Conservation (phyloP, 2,329 filamentous ascomycete genomes). For the Chalaropsis ovoidea region DNA sequence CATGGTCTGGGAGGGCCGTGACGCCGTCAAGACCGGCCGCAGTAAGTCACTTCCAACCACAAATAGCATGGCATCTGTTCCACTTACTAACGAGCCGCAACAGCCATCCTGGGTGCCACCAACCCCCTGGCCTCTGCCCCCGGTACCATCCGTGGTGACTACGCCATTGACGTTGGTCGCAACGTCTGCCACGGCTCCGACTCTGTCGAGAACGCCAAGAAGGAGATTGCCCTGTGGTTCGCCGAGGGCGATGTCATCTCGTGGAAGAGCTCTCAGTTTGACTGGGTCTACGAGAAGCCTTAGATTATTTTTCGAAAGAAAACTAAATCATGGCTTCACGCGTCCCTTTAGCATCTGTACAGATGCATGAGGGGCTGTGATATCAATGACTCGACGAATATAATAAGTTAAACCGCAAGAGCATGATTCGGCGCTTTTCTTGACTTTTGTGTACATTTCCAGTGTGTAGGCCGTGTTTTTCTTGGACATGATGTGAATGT, state of each 20-base stretch:
- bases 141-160: constrained; percentile 96
- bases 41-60: constrained; percentile 39
- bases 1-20: constrained; percentile 99
- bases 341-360: constrained; percentile 7
- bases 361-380: neutral
- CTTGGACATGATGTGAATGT: neutral
- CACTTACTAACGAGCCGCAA: constrained; percentile 24
- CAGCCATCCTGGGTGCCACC: constrained; percentile 91
- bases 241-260: constrained; percentile 70
- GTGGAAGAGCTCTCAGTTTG: constrained; percentile 75
- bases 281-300: constrained; percentile 96
- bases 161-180: constrained; percentile 69
- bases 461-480: neutral
- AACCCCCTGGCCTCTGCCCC: constrained; percentile 92
- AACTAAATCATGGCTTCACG: neutral
- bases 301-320: constrained; percentile 31
- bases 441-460: neutral
- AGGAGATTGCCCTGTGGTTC: constrained; percentile 99
- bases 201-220: constrained; percentile 96
- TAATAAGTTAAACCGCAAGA: constrained; percentile 24
- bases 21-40: constrained; percentile 97
- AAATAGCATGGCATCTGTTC: neutral
- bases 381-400: constrained; percentile 23
- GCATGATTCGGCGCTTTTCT: neutral
- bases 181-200: constrained; percentile 99